phyloP scores from a whole-genome alignment of 768 basidiomycete genomes.

The Suillus clintonianus region DNA sequence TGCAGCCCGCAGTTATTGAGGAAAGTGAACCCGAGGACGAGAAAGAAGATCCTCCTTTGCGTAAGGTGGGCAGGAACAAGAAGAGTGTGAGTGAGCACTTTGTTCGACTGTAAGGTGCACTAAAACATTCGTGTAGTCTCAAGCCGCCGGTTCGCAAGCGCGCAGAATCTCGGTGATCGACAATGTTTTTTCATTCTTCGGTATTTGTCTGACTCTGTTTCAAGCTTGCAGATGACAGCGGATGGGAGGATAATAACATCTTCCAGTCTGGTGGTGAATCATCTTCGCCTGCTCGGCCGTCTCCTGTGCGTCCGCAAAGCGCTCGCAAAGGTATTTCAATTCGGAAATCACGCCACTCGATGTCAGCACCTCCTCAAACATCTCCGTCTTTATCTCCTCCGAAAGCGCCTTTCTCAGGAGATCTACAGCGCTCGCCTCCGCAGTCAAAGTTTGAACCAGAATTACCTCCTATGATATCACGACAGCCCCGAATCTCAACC shows the following conservation, averaged over 20 bases:
- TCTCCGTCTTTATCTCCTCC: constrained; percentile 45
- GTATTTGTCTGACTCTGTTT: constrained; percentile 5
- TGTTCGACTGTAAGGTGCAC: constrained; percentile 5
- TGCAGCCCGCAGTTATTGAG: constrained; percentile 53
- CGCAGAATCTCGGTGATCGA: constrained; percentile 57
- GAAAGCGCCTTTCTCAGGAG: constrained; percentile 24
- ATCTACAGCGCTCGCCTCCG: constrained; percentile 44
- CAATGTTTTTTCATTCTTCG: constrained; percentile 17
- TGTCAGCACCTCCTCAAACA: constrained; percentile 67
- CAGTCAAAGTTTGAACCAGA: constrained; percentile 60
- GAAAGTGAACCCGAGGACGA: constrained; percentile 82
- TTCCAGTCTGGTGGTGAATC: constrained; percentile 90
- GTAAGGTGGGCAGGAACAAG: constrained; percentile 62
- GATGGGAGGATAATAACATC: constrained; percentile 90
- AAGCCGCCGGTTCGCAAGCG: constrained; percentile 51
- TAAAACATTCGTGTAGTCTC: constrained; percentile 33
- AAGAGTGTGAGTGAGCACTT: constrained; percentile 47
- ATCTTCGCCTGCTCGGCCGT: constrained; percentile 73
- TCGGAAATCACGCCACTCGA: constrained; percentile 65
- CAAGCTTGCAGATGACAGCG: constrained; percentile 63
- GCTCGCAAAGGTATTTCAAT: constrained; percentile 39
- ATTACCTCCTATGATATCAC: constrained; percentile 41
- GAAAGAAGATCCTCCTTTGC: constrained; percentile 57
- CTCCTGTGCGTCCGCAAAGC: constrained; percentile 49
- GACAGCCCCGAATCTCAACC: constrained; percentile 26